Evolutionary conservation across 371 early-diverging fungal genomes (phyloP), one percentile per base, ranked within the genome.

Genomic region (Lichtheimia ornata): DNA sequence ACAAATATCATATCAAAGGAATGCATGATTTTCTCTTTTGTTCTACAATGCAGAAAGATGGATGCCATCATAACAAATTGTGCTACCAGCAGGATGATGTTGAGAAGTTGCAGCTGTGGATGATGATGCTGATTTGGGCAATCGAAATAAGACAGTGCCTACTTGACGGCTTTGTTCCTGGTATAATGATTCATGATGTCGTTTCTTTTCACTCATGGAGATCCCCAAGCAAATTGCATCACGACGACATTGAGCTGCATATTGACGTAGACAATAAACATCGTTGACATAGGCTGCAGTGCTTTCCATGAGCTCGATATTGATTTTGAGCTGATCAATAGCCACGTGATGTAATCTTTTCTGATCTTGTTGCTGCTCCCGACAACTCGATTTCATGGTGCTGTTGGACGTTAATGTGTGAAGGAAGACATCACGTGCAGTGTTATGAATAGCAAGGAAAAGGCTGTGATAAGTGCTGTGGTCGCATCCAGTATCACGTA

Each of bases 381-480:
- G 13, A 35, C 35, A 35, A 35, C 28, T 65, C 67, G 18, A 66
- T 56, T 45, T n/a, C 5, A 17, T 45, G n/a, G n/a, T n/a, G n/a
- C n/a, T n/a, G 47, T 45, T 9, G 9, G 20, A 2, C 20, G 24
- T 3, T 12, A 24, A 22, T 50, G 56, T 42, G 50, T 50, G 18
- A 4, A 14, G 24, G 20, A 62, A 65, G 7, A 74, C 65, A 2
- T 66, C 57, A 40, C 65, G 65, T 5, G 79, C 70, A 3, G 69
- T 64, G 20, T 71, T 79, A 50, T 79, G 76, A 27, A 79, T 79
- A 5, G 76, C 72, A 24, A 72, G 71, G 53, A 76, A 79, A 69
- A 79, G 67, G 50, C 74, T 71, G 27, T 76, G 79, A 20, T 79
- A 79, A 4, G 79, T 79, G 43, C 79, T 76, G 50, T 76, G 79